These are phyloP conservation scores for Talaromyces sp. DNA, from an alignment of 2,329 filamentous ascomycete genomes.

Conservation along the genomic window DNA sequence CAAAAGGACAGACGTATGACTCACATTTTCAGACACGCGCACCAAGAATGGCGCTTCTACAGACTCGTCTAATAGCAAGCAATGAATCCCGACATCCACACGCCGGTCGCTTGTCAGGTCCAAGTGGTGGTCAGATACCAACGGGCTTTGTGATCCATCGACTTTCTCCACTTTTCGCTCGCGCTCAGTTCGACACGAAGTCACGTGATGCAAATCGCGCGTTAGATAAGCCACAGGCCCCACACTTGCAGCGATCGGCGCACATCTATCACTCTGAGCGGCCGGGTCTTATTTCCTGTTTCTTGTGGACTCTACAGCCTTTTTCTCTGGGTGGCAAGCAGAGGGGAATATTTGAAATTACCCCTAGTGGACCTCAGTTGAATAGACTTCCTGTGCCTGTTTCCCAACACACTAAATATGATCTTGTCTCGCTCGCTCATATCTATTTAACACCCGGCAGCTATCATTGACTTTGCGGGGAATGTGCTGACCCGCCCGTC, in stretches of 20 bases:
- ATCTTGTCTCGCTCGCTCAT: not conserved
- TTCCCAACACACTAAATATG: slow-evolving; percentile 6
- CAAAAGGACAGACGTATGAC: slow-evolving; percentile 8
- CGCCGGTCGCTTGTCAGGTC: not conserved
- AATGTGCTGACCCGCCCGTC: slow-evolving; percentile 13
- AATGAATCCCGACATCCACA: not conserved
- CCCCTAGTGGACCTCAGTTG: not conserved
- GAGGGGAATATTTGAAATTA: not conserved
- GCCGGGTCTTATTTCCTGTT: slow-evolving; percentile 10
- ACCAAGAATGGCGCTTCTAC: not conserved
- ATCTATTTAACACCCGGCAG: slow-evolving; percentile 6
- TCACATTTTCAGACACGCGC: slow-evolving; percentile 20
- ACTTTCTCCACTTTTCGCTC: slow-evolving; percentile 19
- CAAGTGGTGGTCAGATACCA: slow-evolving; percentile 17
- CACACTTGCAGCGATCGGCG: slow-evolving; percentile 22
- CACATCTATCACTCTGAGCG: slow-evolving; percentile 7
- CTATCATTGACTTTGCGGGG: slow-evolving; percentile 6
- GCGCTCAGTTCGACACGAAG: slow-evolving; percentile 25
- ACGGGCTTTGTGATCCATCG: slow-evolving; percentile 18
- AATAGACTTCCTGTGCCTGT: not conserved
- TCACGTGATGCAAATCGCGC: slow-evolving; percentile 20
- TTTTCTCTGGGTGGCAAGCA: slow-evolving; percentile 3
- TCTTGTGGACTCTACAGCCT: not conserved
- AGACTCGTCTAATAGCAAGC: not conserved
- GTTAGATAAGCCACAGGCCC: slow-evolving; percentile 14